Evolutionary conservation across 345 rosid genomes (phyloP), one percentile per base, ranked within the genome.

Genomic region (Iberis pinnata): DNA sequence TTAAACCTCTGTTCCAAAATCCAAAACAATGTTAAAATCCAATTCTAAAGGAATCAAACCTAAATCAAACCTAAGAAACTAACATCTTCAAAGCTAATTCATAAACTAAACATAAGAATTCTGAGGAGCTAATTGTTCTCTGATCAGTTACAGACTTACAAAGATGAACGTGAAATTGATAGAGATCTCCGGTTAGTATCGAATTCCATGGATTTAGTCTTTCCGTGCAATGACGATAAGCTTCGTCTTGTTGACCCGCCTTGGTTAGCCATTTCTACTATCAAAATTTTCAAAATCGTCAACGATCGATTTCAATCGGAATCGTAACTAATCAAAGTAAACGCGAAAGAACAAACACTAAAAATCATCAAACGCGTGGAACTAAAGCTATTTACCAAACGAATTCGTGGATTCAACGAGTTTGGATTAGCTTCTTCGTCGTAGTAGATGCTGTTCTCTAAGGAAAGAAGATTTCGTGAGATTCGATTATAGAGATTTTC

Each of bases 221-320:
- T 83, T 31, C 72, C 76, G 24, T 53, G 65, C 16, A 56, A 20
- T 7, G 84, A 78, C 33, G 95, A 73, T 43, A 75, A n/a, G 47
- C 82, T 83, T 54, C 70, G 79, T 71, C 95, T 75, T 24, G 89
- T 78, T 29, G 94, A 67, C 49, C 86, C 84, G 27, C 78, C 77
- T 67, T 83, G 89, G 72, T 80, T 78, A 5, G 89, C 77, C 99
- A 93, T 93, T 54, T 46, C n/a, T n/a, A 26, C 37, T 12, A 26
- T 45, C 55, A 52, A 53, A 38, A 29, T 45, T 26, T 38, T 39
- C 7, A 44, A 9, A 46, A 18, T 49, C 51, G 40, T 53, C 71
- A 53, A 67, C 56, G 65, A 39, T 45, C 11, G 24, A 14, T 22
- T 22, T 22, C 7, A 49, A 43, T 12, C 17, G 39, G 40, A 58